A percentile compares a stretch with the other conserved stretches of the same genome.
phyloP scores from a whole-genome alignment of 768 basidiomycete species.

The Suillus hirtellus region DNA sequence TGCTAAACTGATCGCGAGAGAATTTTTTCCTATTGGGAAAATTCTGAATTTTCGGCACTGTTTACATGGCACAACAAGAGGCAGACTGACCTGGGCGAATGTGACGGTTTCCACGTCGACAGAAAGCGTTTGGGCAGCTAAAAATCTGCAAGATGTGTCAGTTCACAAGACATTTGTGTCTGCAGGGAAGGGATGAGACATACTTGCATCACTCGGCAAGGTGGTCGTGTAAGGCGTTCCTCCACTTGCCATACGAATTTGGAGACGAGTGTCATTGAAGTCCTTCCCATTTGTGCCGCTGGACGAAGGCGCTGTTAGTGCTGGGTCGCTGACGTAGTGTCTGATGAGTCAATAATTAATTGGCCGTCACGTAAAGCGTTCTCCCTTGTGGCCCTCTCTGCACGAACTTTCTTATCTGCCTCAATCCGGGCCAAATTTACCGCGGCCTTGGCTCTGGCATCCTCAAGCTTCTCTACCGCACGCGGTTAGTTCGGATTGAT shows the following conservation, averaged over 20 bases:
- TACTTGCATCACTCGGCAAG: conserved; percentile 56
- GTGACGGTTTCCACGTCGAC: conserved; percentile 79
- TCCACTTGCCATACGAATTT: conserved; percentile 83
- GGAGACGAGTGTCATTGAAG: conserved; percentile 84
- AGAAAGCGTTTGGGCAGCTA: conserved; percentile 70
- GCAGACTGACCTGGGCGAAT: conserved; percentile 66
- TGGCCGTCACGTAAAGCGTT: conserved; percentile 88
- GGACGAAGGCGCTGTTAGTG: conserved; percentile 36
- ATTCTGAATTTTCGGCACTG: background rate
- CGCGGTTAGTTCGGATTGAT: background rate
- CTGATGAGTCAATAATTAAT: conserved; percentile 34
- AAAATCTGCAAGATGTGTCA: conserved; percentile 36
- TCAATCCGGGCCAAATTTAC: conserved; percentile 88
- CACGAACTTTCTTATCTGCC: conserved; percentile 86
- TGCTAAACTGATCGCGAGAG: conserved; percentile 36
- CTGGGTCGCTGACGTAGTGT: conserved; percentile 35
- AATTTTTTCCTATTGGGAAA: conserved; percentile 68
- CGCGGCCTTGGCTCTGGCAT: conserved; percentile 80
- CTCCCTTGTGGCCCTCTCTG: conserved; percentile 85
- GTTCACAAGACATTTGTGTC: background rate
- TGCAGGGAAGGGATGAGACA: conserved; percentile 28
- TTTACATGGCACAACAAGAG: conserved; percentile 2
- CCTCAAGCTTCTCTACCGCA: conserved; percentile 80
- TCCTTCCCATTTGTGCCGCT: conserved; percentile 64
- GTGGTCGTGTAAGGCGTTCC: conserved; percentile 79